Percentiles rank a stretch among this genome's conserved stretches.
These are phyloP conservation scores for Pythium phragmiticola DNA, from an alignment of 352 stramenopile species.

Conservation along the genomic window DNA sequence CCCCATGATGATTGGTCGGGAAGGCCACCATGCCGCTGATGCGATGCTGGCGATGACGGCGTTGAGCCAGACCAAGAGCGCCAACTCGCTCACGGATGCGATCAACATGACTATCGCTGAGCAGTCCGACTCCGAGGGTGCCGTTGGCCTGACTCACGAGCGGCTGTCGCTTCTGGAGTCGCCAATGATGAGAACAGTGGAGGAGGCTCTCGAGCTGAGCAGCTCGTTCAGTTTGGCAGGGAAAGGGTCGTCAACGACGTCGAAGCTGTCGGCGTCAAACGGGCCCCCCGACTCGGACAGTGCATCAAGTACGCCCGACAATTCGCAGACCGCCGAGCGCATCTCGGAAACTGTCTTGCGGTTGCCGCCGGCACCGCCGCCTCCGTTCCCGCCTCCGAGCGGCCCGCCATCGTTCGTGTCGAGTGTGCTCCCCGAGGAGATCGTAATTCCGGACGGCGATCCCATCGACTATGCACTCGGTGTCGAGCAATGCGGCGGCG, in stretches of 20 bases:
- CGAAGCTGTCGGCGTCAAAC: constrained; percentile 6
- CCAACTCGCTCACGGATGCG: constrained; percentile 22
- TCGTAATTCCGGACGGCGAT: constrained; percentile 74
- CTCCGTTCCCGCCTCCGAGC: constrained; percentile 14
- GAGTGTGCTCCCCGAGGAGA: constrained; percentile 55
- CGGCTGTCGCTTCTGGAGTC: constrained; percentile 19
- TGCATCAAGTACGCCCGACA: background rate
- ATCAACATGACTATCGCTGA: constrained; percentile 20
- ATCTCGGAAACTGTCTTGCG: background rate
- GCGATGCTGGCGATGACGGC: constrained; percentile 23
- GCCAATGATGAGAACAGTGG: constrained; percentile 14
- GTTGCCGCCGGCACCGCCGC: constrained; percentile 8
- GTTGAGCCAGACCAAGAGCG: constrained; percentile 28
- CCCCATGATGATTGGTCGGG: constrained; percentile 77
- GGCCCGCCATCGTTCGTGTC: constrained; percentile 45
- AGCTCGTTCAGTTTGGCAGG: constrained; percentile 2
- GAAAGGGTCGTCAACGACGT: constrained; percentile 1
- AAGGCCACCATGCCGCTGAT: constrained; percentile 29
- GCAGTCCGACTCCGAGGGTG: constrained; percentile 29
- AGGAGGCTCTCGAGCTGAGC: constrained; percentile 13
- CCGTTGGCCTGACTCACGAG: constrained; percentile 17
- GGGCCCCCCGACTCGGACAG: constrained; percentile 1
- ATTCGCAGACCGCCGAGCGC: background rate
- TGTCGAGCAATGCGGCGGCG: constrained; percentile 79
- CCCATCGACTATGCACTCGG: constrained; percentile 78